Conservation (phyloP, 2,329 filamentous ascomycete genomes). For the Chalaropsis ovoidea region DNA sequence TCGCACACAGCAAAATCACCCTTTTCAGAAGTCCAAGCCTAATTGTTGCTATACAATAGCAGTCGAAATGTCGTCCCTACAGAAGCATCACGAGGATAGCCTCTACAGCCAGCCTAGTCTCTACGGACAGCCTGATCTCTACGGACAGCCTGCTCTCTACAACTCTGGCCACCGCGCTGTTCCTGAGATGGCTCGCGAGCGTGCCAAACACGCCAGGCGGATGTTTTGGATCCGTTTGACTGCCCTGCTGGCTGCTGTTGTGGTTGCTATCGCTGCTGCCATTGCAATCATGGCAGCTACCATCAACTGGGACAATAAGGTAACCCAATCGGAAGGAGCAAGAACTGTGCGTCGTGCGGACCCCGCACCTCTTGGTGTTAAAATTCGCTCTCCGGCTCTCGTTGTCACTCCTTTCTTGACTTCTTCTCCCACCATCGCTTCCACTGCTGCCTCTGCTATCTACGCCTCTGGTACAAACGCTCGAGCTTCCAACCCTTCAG, state of each 20-base stretch:
- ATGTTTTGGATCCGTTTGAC: slow-evolving; percentile 21
- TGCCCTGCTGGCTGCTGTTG: slow-evolving; percentile 12
- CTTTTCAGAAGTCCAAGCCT: not conserved
- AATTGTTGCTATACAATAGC: not conserved
- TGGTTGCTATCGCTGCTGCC: slow-evolving; percentile 18
- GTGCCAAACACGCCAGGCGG: slow-evolving; percentile 14
- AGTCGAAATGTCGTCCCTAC: not conserved
- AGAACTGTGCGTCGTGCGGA: slow-evolving; percentile 15
- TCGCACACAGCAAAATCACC: not conserved
- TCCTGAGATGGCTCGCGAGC: slow-evolving; percentile 8
- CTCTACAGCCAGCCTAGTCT: slow-evolving; percentile 1
- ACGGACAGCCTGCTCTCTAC: slow-evolving; percentile 18
- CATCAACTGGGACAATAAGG: slow-evolving; percentile 16
- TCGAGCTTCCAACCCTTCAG: not conserved
- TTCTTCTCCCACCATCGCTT: slow-evolving; percentile 18
- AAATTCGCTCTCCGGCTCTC: not conserved
- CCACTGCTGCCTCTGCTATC: not conserved
- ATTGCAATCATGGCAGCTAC: slow-evolving; percentile 17
- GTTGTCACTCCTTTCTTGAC: slow-evolving; percentile 15
- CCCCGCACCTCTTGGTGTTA: slow-evolving; percentile 14
- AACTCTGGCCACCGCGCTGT: slow-evolving; percentile 16
- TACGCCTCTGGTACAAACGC: slow-evolving; percentile 1
- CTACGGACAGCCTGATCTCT: not conserved
- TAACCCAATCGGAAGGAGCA: slow-evolving; percentile 11
- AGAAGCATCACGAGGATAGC: not conserved